A percentile compares a stretch with the other conserved stretches of the same genome.
phyloP scores from a whole-genome alignment of 371 early-diverging fungal genomes.

The Mucor indicus region DNA sequence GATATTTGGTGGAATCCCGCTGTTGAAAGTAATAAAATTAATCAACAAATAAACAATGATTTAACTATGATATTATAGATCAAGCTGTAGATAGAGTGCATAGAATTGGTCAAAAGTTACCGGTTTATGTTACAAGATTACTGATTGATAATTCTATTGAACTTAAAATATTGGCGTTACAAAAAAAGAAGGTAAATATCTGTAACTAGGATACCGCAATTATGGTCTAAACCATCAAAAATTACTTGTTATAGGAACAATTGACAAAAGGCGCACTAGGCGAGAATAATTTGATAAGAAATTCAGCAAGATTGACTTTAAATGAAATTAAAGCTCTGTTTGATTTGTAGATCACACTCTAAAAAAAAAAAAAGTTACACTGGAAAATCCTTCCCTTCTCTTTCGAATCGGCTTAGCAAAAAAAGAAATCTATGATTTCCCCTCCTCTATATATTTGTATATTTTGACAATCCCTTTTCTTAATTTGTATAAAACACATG shows the following conservation, averaged over 20 bases:
- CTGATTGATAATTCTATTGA: slow-evolving; percentile 60
- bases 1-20: slow-evolving; percentile 92
- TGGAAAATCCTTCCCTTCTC: not conserved
- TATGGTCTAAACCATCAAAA: not conserved
- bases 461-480: no score
- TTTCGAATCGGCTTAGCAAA: not conserved
- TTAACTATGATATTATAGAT: slow-evolving; percentile 19
- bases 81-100: slow-evolving; percentile 91
- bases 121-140: slow-evolving; percentile 59
- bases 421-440: not conserved
- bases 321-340: slow-evolving; percentile 44
- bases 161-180: slow-evolving; percentile 56
- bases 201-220: not conserved
- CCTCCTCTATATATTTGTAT: no score
- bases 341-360: slow-evolving; percentile 6
- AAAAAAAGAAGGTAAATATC: slow-evolving; percentile 42
- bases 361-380: not conserved
- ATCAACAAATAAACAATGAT: not conserved
- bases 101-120: slow-evolving; percentile 75
- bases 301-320: slow-evolving; percentile 38
- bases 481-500: no score
- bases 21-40: slow-evolving; percentile 53
- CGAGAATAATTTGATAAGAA: slow-evolving; percentile 17
- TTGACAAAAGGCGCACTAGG: slow-evolving; percentile 46
- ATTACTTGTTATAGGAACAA: slow-evolving; percentile 20